These are phyloP conservation scores for Chaetomium cochliodes DNA, from an alignment of 495 filamentous ascomycete species.

Conservation along the genomic window DNA sequence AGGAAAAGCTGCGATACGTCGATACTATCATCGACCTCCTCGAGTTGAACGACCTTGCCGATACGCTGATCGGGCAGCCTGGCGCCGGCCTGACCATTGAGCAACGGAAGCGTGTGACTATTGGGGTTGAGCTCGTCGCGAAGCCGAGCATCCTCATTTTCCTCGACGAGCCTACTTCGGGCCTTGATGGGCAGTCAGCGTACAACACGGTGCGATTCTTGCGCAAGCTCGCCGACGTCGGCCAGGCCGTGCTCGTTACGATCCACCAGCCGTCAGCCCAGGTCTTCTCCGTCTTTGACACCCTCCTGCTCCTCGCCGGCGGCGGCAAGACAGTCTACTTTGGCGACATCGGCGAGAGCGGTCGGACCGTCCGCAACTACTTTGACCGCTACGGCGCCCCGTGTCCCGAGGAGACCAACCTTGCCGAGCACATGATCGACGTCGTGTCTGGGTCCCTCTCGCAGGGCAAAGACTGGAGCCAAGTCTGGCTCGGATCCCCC, in stretches of 20 bases:
- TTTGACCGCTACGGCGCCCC: conserved; percentile 65
- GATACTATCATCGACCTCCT: conserved; percentile 85
- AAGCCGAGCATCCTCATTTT: conserved; percentile 77
- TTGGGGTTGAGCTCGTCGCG: conserved; percentile 89
- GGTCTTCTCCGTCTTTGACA: conserved; percentile 73
- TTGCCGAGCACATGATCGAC: conserved; percentile 85
- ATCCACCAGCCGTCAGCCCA: conserved; percentile 76
- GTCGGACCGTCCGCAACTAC: conserved; percentile 39
- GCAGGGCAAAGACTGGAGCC: conserved; percentile 70
- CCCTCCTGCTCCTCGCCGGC: conserved; percentile 61
- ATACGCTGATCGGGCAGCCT: conserved; percentile 80
- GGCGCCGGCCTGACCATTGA: conserved; percentile 57
- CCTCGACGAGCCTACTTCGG: conserved; percentile 77
- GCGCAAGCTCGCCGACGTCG: conserved; percentile 73
- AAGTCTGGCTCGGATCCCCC: conserved; percentile 68
- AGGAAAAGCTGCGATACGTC: conserved; percentile 78
- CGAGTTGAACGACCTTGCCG: conserved; percentile 77
- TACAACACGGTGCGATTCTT: conserved; percentile 79
- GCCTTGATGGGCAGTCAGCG: conserved; percentile 83
- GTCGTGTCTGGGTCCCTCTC: conserved; percentile 61
- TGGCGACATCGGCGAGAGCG: conserved; percentile 53
- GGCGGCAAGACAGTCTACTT: conserved; percentile 71
- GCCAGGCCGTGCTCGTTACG: conserved; percentile 69
- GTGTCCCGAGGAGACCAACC: conserved; percentile 64
- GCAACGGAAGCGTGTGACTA: conserved; percentile 67